A percentile compares a stretch with the other conserved stretches of the same genome.
These are phyloP conservation scores for Paecilomyces variotii DNA, from an alignment of 2,329 filamentous ascomycete species.

Conservation along the genomic window DNA sequence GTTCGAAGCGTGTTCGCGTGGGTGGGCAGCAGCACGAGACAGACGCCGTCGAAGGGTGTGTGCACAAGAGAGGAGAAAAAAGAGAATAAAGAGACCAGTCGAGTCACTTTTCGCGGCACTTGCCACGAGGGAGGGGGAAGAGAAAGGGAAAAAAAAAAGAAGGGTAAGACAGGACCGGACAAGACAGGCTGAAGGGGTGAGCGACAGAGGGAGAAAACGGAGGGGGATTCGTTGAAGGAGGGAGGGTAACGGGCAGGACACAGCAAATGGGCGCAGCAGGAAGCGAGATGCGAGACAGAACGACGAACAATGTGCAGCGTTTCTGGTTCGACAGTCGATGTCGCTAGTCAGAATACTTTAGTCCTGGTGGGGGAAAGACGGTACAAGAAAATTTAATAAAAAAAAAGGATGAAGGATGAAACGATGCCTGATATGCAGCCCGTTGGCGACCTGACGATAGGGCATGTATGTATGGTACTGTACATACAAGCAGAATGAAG, in stretches of 20 bases:
- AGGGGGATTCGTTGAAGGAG: background rate
- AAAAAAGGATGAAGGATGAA: background rate
- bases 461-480: background rate
- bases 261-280: background rate
- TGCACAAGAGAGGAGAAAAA: background rate
- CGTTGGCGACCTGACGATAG: background rate
- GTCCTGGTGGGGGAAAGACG: background rate
- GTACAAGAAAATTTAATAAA: background rate
- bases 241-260: background rate
- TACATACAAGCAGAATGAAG: too few species aligned
- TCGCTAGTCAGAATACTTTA: background rate
- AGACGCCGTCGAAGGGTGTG: background rate
- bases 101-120: background rate
- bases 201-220: background rate
- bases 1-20: background rate
- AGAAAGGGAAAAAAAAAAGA: background rate
- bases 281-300: background rate
- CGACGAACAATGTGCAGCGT: background rate
- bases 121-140: background rate
- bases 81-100: background rate
- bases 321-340: background rate
- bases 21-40: background rate
- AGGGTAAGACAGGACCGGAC: background rate
- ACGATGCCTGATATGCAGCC: background rate
- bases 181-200: background rate